Evolutionary conservation across 495 filamentous ascomycete genomes (phyloP).

Genomic region (Penicillium bovifimosum): DNA sequence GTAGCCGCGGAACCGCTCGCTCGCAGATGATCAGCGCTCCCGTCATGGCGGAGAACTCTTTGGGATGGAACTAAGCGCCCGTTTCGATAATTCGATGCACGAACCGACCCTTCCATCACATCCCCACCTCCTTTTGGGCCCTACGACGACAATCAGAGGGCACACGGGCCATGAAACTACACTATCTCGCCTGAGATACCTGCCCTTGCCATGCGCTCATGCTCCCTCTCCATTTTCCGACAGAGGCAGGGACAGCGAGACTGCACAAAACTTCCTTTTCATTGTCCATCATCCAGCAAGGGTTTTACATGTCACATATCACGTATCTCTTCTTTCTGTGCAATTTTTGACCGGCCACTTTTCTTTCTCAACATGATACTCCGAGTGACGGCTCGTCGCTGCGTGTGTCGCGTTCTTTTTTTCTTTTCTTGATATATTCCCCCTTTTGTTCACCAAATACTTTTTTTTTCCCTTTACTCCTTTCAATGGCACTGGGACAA

Average conservation of each 20-base stretch:
- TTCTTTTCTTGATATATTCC: conserved; percentile 26
- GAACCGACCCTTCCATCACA: neutral
- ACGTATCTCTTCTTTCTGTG: conserved; percentile 28
- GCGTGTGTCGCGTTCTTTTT: conserved; percentile 21
- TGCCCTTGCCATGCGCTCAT: conserved; percentile 7
- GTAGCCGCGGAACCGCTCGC: conserved; percentile 64
- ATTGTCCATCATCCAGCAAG: conserved; percentile 21
- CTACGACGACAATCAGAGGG: conserved; percentile 3
- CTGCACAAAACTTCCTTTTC: conserved; percentile 28
- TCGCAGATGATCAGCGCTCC: conserved; percentile 76
- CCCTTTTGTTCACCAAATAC: conserved; percentile 25
- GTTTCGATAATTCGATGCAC: conserved; percentile 9
- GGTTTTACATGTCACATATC: conserved; percentile 26
- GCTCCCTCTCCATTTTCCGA: conserved; percentile 2
- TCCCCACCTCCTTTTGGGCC: neutral
- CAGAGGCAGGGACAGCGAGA: conserved; percentile 14
- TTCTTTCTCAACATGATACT: conserved; percentile 26
- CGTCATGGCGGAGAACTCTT: conserved; percentile 93
- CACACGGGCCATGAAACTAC: neutral
- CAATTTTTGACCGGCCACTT: conserved; percentile 25
- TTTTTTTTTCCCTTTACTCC: conserved; percentile 15
- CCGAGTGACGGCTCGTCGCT: conserved; percentile 16
- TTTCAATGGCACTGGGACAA: conserved; percentile 22
- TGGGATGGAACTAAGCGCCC: conserved; percentile 84
- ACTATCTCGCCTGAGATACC: neutral